phyloP scores from a whole-genome alignment of 495 filamentous ascomycete genomes.

The Diplogelasinospora grovesii region DNA sequence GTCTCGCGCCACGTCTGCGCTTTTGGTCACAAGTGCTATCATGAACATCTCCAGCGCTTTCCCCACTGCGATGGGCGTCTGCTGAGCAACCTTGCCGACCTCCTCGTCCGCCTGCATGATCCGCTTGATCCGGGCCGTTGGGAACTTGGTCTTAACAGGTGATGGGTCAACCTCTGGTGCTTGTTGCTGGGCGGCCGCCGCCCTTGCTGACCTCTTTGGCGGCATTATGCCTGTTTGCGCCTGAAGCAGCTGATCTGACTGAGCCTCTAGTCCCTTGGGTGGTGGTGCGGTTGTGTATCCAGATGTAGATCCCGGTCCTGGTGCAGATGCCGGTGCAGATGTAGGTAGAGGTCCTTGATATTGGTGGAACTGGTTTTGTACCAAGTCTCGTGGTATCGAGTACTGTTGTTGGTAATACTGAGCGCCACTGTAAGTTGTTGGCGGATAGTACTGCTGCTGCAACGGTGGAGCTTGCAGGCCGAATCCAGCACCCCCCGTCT shows the following conservation, averaged over 20 bases:
- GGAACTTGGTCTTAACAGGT: slow-evolving; percentile 90
- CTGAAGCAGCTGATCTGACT: slow-evolving; percentile 7
- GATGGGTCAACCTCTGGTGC: slow-evolving; percentile 43
- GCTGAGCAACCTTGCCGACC: slow-evolving; percentile 96
- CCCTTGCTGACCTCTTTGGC: slow-evolving; percentile 36
- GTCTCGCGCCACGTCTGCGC: slow-evolving; percentile 72
- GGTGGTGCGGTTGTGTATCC: background rate
- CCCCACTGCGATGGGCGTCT: slow-evolving; percentile 88
- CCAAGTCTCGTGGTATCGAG: slow-evolving; percentile 9
- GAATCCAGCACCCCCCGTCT: too few species aligned
- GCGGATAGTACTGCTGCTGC: slow-evolving; percentile 11
- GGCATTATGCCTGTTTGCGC: slow-evolving; percentile 29
- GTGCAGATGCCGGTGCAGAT: too few species aligned
- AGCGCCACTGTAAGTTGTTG: too few species aligned
- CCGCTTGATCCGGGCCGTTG: slow-evolving; percentile 94
- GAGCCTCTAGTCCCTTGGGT: too few species aligned
- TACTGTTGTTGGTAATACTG: slow-evolving; percentile 18
- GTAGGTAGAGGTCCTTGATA: too few species aligned
- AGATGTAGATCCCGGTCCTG: too few species aligned
- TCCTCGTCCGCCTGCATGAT: slow-evolving; percentile 99
- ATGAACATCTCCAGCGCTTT: slow-evolving; percentile 97
- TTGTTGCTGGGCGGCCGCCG: slow-evolving; percentile 13
- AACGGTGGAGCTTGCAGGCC: too few species aligned
- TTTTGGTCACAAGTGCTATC: slow-evolving; percentile 83
- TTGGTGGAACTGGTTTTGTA: too few species aligned